Base-by-base conservation (phyloP, 495 filamentous ascomycete species). In the Aspergillus haitiensis region DNA sequence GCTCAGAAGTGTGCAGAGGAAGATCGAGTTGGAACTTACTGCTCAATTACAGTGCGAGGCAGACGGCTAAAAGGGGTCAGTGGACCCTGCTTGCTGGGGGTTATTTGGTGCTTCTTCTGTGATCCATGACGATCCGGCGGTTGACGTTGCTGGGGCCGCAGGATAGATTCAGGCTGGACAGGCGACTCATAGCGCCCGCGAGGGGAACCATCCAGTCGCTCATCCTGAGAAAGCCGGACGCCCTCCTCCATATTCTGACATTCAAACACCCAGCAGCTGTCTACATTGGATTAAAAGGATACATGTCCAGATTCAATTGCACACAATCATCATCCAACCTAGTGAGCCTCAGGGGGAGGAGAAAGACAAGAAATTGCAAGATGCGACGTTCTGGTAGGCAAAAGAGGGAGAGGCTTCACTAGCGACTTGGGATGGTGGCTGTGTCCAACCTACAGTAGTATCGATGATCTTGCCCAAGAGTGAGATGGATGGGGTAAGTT, bases 41-140 rank as follows among this genome's bases (percentile, higher is more conserved):
- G 62, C 52, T 70, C 64, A 46, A 73, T 70, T 34, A 73, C 64
- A 31, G 61, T 63, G 51, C 61, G 53, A 42, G 72, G 70, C 50
- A 74, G 57, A 46, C 65, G 68, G 52, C 49, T 42, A 54, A 74
- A 74, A 31, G 64, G 54, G 12, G 10, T 60, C 31, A 59, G 52
- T 36, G 52, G 39, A 44, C 35, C 42, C 57, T 58, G 58, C 46
- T 61, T 51, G 42, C n/a, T 48, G 42, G 57, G 36, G 21, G 48
- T 36, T 42, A 13, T 36, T 50, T 31, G 40, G 34, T 34, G 27
- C 27, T 52, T 51, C 48, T 52, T 51, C 11, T 5, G 34, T 33
- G 47, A 59, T 10, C 10, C 34, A 52, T 40, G 39, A 39, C 48
- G 48, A 33, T 46, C 45, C 18, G 47, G n/a, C 21, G 18, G 33